These are phyloP conservation scores for Terfezia boudieri DNA, from an alignment of 495 filamentous ascomycete genomes.

Conservation along the genomic window DNA sequence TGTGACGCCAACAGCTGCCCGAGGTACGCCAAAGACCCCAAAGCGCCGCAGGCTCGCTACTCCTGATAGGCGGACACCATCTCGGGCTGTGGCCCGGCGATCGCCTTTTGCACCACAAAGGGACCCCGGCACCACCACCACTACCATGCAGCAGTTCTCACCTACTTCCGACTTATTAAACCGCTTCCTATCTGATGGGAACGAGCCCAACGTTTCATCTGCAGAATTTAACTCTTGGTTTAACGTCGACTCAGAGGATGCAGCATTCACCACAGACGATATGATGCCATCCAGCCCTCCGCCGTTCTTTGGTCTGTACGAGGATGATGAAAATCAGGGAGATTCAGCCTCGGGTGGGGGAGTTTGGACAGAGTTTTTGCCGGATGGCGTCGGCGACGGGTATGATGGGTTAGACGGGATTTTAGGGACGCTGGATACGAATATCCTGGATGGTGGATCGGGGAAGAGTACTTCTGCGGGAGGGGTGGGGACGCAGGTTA, in stretches of 20 bases:
- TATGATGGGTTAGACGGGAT: not conserved
- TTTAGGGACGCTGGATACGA: not conserved
- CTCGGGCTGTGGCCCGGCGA: not conserved
- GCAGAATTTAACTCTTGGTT: not conserved
- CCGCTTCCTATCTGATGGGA: not conserved
- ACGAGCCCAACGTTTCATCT: not conserved
- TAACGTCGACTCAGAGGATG: not conserved
- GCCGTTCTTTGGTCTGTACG: constrained; percentile 10
- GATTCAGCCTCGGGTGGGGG: not conserved
- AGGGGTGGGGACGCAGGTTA: too few species aligned
- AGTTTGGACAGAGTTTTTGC: constrained; percentile 15
- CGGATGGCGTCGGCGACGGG: constrained; percentile 5
- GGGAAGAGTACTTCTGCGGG: too few species aligned
- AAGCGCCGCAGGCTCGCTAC: constrained; percentile 8
- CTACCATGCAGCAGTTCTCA: not conserved
- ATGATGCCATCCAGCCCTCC: constrained; percentile 7
- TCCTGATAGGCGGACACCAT: not conserved
- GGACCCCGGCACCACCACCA: not conserved
- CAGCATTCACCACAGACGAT: not conserved
- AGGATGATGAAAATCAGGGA: constrained; percentile 5
- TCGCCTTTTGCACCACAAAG: not conserved
- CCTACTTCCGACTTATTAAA: not conserved
- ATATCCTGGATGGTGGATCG: not conserved
- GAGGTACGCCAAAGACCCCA: constrained; percentile 16
- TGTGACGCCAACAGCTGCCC: constrained; percentile 15